Base-by-base conservation (phyloP, 768 basidiomycete genomes). In the Pisolithus orientalis region DNA sequence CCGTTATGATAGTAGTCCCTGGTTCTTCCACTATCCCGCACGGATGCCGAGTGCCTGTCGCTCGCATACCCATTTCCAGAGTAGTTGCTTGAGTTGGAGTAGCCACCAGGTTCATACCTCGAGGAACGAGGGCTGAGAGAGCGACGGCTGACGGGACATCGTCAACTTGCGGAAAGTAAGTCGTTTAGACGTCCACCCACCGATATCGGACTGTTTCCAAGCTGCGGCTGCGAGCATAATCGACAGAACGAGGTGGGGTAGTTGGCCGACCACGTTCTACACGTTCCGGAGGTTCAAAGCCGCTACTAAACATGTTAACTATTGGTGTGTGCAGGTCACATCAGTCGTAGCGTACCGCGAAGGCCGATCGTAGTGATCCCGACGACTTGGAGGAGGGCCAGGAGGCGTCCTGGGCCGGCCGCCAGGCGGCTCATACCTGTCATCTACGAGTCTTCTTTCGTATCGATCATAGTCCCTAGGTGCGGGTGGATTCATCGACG, bases 291-390 rank as follows among this genome's bases (percentile, higher is more conserved):
- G 58, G 62, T 46, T 53, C 53, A 14, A 62, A 52, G 25, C 43
- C 49, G 8, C 63, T 66, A 34, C 11, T 17, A 3, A 29, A 34
- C 7, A 16, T 4, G 6, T 37, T 38, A n/a, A 53, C 14, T 4
- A 27, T 24, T n/a, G 8, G 14, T 14, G 29, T 53, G n/a, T 3
- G 34, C 29, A 1, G 14, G 17, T 17, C 17, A 32, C 32, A 42
- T 3, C 6, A 32, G 17, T 25, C 2, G 9, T 16, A 28, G 56
- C 72, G 65, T 72, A 87, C 84, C 84, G 77, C 61, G 74, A 64
- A 17, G 77, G 71, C 61, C 83, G 75, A 32, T 87, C 85, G 56
- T 78, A 82, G 24, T 87, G 85, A 39, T 87, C 85, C 50, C 83
- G 76, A 53, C 83, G 73, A 38, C 83, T 79, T 29, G 71, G 69